Base-by-base conservation (phyloP, 139 green algal genomes). In the Yamagishiella unicocca region DNA sequence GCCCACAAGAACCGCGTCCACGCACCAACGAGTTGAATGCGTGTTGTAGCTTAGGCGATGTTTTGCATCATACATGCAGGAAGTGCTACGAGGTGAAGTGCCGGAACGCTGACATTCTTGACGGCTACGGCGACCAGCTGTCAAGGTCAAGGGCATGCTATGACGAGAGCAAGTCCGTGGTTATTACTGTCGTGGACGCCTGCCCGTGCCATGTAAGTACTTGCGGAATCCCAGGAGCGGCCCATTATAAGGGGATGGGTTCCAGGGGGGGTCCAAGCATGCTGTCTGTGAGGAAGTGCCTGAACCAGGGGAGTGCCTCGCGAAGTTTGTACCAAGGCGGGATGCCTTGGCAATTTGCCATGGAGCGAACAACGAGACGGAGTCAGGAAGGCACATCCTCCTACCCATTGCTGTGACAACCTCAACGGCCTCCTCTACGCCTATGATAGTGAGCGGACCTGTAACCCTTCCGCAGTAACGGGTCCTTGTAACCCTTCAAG, bases 151-250 rank as follows among this genome's bases (percentile, higher is more conserved):
- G 54, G 24, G 62, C 81, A 0, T 90, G 87, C 87, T 64, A 73
- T 24, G 79, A 88, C 74, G 19, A 53, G 31, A 29, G 33, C 46
- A 62, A 74, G 46, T 68, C 42, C 62, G 64, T 90, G 27, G 54
- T 85, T 10, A 61, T 88, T 43, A 90, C 81, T 5, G 75, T 90
- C 35, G 81, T 61, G 17, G 87, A 90, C 29, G 81, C 87, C 8
- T 90, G 87, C 82, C 87, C 87, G 8, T 90, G 87, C 81, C 14
- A 74, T 2, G 83, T 79, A 21, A 35, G 66, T n/a, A n/a, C n/a
- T n/a, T 33, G 58, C 19, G 50, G 12, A 58, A 58, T 17, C 17
- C 50, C 50, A 25, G 50, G 17, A 12, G 50, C 17, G 50, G 14
- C 12, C 14, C 50, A 58, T 12, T 58, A 17, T 58, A n/a, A 58